Conservation (phyloP, 257 asterid genomes). For the Capsicum baccatum region DNA sequence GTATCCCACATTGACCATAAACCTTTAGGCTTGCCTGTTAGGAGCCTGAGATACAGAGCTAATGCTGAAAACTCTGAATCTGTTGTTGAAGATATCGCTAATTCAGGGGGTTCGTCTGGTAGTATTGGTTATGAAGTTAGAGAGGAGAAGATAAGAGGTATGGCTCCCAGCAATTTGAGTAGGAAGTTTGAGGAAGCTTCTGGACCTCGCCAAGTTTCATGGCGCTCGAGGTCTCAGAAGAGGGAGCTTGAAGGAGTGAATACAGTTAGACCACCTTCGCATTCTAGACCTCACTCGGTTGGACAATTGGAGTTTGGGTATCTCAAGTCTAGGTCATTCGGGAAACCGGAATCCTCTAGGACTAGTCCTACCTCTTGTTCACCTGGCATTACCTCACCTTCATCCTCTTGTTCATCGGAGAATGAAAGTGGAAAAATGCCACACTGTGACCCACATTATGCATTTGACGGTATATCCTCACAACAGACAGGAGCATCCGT, state of each 20-base stretch:
- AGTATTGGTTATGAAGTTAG: slow-evolving; percentile 36
- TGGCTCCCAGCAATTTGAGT: slow-evolving; percentile 62
- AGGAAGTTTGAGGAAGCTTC: slow-evolving; percentile 61
- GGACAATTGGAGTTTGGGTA: slow-evolving; percentile 30
- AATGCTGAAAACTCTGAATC: slow-evolving; percentile 43
- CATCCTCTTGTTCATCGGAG: slow-evolving; percentile 20
- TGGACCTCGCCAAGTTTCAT: slow-evolving; percentile 44
- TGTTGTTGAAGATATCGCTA: slow-evolving; percentile 18
- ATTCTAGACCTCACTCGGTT: slow-evolving; percentile 29
- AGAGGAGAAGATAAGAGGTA: slow-evolving; percentile 52
- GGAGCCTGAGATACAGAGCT: slow-evolving; percentile 65
- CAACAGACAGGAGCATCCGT: slow-evolving; percentile 23
- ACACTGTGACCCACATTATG: slow-evolving; percentile 5
- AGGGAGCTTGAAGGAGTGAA: slow-evolving; percentile 47
- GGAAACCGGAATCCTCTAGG: neutral
- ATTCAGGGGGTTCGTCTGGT: slow-evolving; percentile 37
- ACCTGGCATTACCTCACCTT: slow-evolving; percentile 12
- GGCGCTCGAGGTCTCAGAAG: slow-evolving; percentile 59
- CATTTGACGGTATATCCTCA: slow-evolving; percentile 4
- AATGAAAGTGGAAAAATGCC: slow-evolving; percentile 24
- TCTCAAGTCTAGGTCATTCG: slow-evolving; percentile 23
- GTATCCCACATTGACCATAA: slow-evolving; percentile 46
- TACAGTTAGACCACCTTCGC: slow-evolving; percentile 22
- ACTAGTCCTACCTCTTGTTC: slow-evolving; percentile 19
- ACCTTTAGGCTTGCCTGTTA: slow-evolving; percentile 78